Conservation (phyloP, 2,329 filamentous ascomycete genomes). For the Karstenula rhodostoma region DNA sequence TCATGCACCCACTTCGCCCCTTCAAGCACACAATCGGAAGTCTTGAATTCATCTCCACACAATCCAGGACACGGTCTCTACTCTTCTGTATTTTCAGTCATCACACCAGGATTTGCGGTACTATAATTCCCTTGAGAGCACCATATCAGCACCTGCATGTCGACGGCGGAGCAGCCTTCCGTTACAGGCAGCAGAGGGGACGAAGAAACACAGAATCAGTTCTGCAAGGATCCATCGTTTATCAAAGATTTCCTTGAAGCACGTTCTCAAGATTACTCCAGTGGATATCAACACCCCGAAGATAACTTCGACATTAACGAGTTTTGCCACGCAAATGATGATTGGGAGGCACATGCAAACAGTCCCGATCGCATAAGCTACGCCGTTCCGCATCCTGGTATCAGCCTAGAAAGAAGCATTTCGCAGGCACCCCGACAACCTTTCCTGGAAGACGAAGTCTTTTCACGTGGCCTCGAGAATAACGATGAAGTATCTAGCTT, state of each 20-base stretch:
- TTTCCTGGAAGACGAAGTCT: conserved; percentile 17
- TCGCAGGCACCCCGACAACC: conserved; percentile 13
- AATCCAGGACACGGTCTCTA: neutral
- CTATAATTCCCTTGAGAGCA: neutral
- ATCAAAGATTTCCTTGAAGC: neutral
- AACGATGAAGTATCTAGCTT: conserved; percentile 21
- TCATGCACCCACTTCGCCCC: neutral
- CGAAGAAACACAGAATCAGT: neutral
- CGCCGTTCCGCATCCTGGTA: conserved; percentile 11
- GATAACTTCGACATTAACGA: conserved; percentile 2
- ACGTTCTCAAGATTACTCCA: neutral
- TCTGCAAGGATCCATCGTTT: neutral
- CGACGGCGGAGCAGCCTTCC: conserved; percentile 5
- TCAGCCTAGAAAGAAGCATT: conserved; percentile 16
- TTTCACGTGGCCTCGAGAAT: conserved; percentile 25
- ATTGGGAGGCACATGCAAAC: conserved; percentile 1
- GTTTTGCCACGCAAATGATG: conserved; percentile 1
- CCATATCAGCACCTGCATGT: neutral
- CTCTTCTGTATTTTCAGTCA: neutral
- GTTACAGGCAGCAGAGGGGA: neutral
- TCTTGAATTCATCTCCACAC: conserved; percentile 1
- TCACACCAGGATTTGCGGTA: neutral
- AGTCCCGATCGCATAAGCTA: conserved; percentile 24
- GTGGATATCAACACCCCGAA: neutral
- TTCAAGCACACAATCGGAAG: conserved; percentile 4